Percentiles rank a stretch among this genome's conserved stretches.
phyloP scores from a whole-genome alignment of 192 early-diverging fungal genomes.

The Mortierella hygrophila region DNA sequence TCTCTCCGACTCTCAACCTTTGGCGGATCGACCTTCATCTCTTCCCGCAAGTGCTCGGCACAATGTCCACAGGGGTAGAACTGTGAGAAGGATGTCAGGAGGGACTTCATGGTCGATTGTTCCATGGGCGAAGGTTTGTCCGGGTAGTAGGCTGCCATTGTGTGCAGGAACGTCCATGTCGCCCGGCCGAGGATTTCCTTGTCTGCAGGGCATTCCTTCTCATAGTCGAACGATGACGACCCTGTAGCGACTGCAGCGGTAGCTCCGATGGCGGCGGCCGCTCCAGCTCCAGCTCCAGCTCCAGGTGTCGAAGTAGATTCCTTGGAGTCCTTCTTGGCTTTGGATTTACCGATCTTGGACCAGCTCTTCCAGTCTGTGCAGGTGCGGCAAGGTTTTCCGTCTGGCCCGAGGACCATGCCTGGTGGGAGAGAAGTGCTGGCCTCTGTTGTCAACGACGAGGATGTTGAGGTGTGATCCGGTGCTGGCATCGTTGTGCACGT shows the following conservation, averaged over 20 bases:
- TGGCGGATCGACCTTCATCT: constrained; percentile 83
- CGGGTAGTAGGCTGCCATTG: constrained; percentile 98
- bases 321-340: constrained; percentile 24
- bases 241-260: constrained; percentile 1
- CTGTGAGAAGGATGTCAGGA: constrained; percentile 82
- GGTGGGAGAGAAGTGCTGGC: constrained; percentile 21
- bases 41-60: constrained; percentile 85
- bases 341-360: constrained; percentile 66
- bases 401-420: constrained; percentile 59
- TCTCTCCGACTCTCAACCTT: constrained; percentile 74
- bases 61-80: constrained; percentile 96
- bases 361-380: constrained; percentile 84
- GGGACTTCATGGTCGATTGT: constrained; percentile 79
- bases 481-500: constrained; percentile 20
- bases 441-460: background rate
- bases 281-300: constrained; percentile 2
- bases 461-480: background rate
- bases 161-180: constrained; percentile 99
- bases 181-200: constrained; percentile 83
- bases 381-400: constrained; percentile 82
- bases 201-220: constrained; percentile 85
- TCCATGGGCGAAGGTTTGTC: constrained; percentile 77
- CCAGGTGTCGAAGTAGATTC: constrained; percentile 11
- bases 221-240: constrained; percentile 42
- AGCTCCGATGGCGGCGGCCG: background rate